Base-by-base conservation (phyloP, 2,329 filamentous ascomycete species). In the Alternaria sp. region DNA sequence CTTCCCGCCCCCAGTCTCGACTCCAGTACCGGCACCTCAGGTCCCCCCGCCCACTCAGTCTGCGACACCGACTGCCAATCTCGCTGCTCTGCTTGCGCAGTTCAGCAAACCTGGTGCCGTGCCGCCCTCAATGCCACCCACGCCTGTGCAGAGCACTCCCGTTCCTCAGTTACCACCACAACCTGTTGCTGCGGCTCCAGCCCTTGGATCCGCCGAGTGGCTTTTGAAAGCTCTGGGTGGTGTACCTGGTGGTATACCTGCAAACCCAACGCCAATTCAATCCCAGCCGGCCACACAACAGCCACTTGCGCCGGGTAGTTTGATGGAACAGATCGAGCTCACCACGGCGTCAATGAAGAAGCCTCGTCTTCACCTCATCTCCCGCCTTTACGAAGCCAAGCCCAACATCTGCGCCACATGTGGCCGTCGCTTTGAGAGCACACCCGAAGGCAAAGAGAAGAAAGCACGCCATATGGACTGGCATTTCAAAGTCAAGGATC, bases 381-480 rank as follows among this genome's bases (percentile, higher is more conserved):
- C 88, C 17, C 85, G 85, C 17, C 86, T 98, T 9, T 95, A 97
- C 76, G 92, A 95, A 64, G 88, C 90, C 19, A 88, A 93, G 43
- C 92, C 95, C 0, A 92, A 93, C 62, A 92, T 94, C 60, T 99
- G 96, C 79, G 92, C 91, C 12, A 95, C 95, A 62, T 99, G 96
- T 77, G 96, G 95, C 23, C 88, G 94, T 63, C 90, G 96, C 3
- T 99, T 99, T 79, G 87, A 87, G 57, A 87, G 88, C 5, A 92
- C 92, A 52, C 88, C 90, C 12, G 89, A 92, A 67, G 95, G 95
- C 12, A 91, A 89, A 73, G 90, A 90, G 76, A 92, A 91, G 83
- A 98, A 98, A 83, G 92, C 90, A 23, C 89, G 91, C 4, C 96
- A 99, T 77, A 90, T 99, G 85, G 96, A 99, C 81, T 99, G 96